Percentiles rank a stretch among this genome's conserved stretches.
Conservation (phyloP, 257 asterid genomes). For the Scutellaria barbata region DNA sequence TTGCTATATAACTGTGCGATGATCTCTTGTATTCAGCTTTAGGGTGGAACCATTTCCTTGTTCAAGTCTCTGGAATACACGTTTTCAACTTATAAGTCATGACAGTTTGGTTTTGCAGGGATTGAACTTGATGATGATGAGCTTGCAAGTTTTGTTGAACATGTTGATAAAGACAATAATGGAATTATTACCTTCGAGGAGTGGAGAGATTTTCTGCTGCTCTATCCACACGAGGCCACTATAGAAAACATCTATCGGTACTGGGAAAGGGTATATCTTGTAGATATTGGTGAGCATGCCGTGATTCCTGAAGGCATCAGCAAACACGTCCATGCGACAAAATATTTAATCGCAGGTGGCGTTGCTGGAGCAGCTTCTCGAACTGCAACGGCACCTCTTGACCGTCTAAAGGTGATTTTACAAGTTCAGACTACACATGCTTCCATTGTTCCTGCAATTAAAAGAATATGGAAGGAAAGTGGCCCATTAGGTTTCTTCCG, state of each 20-base stretch:
- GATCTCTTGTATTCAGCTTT: slow-evolving; percentile 24
- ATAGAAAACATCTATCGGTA: slow-evolving; percentile 86
- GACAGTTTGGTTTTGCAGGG: slow-evolving; percentile 84
- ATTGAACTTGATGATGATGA: slow-evolving; percentile 88
- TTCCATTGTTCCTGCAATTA: slow-evolving; percentile 65
- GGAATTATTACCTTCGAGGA: slow-evolving; percentile 97
- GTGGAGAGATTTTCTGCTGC: slow-evolving; percentile 96
- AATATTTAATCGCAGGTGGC: slow-evolving; percentile 91
- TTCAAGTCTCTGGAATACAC: slow-evolving; percentile 24
- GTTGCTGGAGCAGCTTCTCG: slow-evolving; percentile 99
- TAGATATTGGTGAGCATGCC: slow-evolving; percentile 95
- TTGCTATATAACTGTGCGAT: neutral
- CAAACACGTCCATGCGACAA: slow-evolving; percentile 80
- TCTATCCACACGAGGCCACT: slow-evolving; percentile 95
- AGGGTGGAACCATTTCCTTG: slow-evolving; percentile 10
- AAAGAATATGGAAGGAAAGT: slow-evolving; percentile 77
- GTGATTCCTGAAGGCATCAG: slow-evolving; percentile 95
- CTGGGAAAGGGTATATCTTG: slow-evolving; percentile 93
- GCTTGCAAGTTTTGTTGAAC: slow-evolving; percentile 96
- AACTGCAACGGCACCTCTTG: slow-evolving; percentile 94
- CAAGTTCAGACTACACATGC: slow-evolving; percentile 90
- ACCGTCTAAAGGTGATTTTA: slow-evolving; percentile 82
- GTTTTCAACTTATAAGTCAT: slow-evolving; percentile 67
- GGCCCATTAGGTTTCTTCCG: slow-evolving; percentile 73
- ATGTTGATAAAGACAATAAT: slow-evolving; percentile 89